Conservation (phyloP, 2,329 filamentous ascomycete genomes). For the Aspergillus carbonarius region DNA sequence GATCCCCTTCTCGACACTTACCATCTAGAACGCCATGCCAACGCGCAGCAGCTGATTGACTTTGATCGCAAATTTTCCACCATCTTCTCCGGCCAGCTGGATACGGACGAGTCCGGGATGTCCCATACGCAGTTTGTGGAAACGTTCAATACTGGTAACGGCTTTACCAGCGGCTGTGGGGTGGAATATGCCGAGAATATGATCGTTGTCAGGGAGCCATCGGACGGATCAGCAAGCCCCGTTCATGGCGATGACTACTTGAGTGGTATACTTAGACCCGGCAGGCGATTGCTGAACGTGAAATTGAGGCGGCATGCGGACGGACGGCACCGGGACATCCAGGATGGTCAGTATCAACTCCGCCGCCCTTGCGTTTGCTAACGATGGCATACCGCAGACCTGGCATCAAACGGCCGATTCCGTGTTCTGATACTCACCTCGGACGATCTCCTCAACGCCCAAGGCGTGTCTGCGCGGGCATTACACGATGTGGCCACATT, state of each 20-base stretch:
- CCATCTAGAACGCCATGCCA: conserved; percentile 32
- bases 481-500: conserved; percentile 17
- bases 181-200: conserved; percentile 34
- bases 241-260: conserved; percentile 29
- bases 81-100: conserved; percentile 37
- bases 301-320: conserved; percentile 34
- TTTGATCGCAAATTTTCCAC: conserved; percentile 39
- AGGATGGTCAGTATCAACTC: conserved; percentile 28
- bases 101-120: conserved; percentile 23
- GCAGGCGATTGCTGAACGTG: conserved; percentile 34
- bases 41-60: conserved; percentile 37
- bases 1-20: conserved; percentile 35
- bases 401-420: conserved; percentile 35
- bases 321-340: conserved; percentile 32
- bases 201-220: conserved; percentile 20
- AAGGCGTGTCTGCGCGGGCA: conserved; percentile 24
- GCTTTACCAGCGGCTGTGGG: conserved; percentile 38
- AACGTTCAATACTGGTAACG: conserved; percentile 33
- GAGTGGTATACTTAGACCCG: conserved; percentile 32
- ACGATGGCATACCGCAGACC: conserved; percentile 21
- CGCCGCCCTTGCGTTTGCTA: neutral
- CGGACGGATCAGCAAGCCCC: conserved; percentile 9
- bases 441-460: conserved; percentile 28
- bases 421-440: conserved; percentile 34
- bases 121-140: conserved; percentile 33